These are phyloP conservation scores for Udeniomyces megalosporus DNA, from an alignment of 768 basidiomycete species.

Conservation along the genomic window DNA sequence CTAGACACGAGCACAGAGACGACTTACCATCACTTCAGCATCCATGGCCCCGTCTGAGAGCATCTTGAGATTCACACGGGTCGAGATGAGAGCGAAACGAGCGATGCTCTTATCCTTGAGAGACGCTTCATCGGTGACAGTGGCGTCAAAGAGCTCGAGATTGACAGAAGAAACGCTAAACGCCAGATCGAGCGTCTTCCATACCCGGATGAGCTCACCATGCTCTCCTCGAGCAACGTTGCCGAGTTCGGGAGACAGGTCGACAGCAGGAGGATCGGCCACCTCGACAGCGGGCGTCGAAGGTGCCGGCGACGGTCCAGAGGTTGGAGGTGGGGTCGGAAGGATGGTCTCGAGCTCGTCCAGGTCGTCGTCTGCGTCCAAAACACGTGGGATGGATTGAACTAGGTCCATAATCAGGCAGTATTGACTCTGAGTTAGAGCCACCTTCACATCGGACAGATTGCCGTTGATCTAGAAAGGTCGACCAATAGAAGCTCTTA, in stretches of 20 bases:
- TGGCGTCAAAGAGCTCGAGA: slow-evolving; percentile 66
- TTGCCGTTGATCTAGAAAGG: slow-evolving; percentile 44
- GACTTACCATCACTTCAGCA: slow-evolving; percentile 71
- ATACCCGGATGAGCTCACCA: slow-evolving; percentile 33
- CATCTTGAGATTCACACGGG: slow-evolving; percentile 59
- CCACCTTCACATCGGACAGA: slow-evolving; percentile 68
- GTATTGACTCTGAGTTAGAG: slow-evolving; percentile 74
- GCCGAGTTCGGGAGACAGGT: slow-evolving; percentile 32
- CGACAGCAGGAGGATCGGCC: slow-evolving; percentile 19
- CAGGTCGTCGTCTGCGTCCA: slow-evolving; percentile 38
- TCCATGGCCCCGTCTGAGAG: slow-evolving; percentile 70
- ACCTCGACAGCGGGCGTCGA: background rate
- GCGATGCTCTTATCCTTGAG: slow-evolving; percentile 68
- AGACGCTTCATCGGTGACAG: slow-evolving; percentile 41
- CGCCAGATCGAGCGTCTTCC: slow-evolving; percentile 56
- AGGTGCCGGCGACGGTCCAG: background rate
- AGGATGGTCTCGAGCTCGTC: slow-evolving; percentile 23
- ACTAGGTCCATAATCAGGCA: slow-evolving; percentile 48
- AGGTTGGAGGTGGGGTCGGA: slow-evolving; percentile 16
- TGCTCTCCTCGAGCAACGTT: slow-evolving; percentile 20
- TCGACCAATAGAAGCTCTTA: slow-evolving; percentile 13
- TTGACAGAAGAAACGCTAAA: slow-evolving; percentile 56
- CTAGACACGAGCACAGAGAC: too few species aligned
- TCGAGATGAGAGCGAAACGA: slow-evolving; percentile 66
- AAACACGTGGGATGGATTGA: slow-evolving; percentile 50